Evolutionary conservation across 2,329 filamentous ascomycete genomes (phyloP).

Genomic region (Alternaria sp.): DNA sequence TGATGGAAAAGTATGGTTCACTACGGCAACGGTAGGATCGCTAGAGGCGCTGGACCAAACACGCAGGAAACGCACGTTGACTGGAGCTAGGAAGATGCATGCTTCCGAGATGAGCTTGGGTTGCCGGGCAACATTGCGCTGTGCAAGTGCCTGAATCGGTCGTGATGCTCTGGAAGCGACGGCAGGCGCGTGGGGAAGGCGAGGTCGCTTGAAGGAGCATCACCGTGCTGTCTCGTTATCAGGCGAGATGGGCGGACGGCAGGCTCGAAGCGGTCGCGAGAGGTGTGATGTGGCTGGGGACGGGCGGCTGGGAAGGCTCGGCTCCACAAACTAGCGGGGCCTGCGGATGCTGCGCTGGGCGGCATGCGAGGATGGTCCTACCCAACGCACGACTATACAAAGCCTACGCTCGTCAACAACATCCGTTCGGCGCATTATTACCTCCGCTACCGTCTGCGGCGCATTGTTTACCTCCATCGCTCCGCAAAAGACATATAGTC

Average conservation of each 20-base stretch:
- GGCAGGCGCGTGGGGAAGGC: background rate
- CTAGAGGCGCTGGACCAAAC: background rate
- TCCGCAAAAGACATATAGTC: background rate
- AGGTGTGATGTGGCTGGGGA: conserved; percentile 9
- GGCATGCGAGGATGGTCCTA: background rate
- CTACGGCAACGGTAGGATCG: background rate
- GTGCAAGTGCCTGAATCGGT: background rate
- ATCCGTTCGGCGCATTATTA: background rate
- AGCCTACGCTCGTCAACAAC: background rate
- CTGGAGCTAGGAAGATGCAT: background rate
- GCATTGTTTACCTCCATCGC: conserved; percentile 2
- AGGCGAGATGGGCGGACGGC: background rate
- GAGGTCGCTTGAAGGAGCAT: background rate
- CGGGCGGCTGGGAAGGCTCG: conserved; percentile 7
- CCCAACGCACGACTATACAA: background rate
- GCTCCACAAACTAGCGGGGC: conserved; percentile 11
- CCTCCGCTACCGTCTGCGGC: background rate
- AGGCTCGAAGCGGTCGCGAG: background rate
- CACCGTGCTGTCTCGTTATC: background rate
- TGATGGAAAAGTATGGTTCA: background rate
- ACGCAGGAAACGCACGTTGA: background rate
- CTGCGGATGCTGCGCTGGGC: background rate
- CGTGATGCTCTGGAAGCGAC: background rate
- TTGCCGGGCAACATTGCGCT: conserved; percentile 12
- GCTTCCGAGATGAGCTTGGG: conserved; percentile 3